Base-by-base conservation (phyloP, 2,329 filamentous ascomycete genomes). In the Talaromyces albobiverticillius region DNA sequence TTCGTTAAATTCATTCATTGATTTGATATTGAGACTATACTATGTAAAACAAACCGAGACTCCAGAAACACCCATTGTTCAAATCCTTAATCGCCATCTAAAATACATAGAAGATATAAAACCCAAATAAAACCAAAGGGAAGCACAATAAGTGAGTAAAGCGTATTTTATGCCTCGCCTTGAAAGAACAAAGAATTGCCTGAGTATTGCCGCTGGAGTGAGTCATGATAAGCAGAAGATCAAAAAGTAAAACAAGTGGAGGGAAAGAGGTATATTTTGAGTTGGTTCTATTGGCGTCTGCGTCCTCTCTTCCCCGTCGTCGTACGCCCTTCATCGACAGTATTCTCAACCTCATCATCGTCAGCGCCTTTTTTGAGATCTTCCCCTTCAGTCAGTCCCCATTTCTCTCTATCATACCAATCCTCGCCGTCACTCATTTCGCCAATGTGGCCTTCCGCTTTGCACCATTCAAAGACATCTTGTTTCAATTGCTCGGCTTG, bases 351-450 rank as follows among this genome's bases (percentile, higher is more conserved):
- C 58, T 86, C 83, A 60, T 86, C 83, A 53, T 79, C 77, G 53
- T 83, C 80, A 36, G 80, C 80, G 0, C 83, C 83, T 64, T 86
- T 86, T 58, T 80, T 79, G 50, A 86, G 65, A 55, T 81, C 78
- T 41, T 81, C 79, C 1, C 79, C 78, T 32, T 73, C 71, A 3
- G 61, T 64, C n/a, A 86, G 66, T 0, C 77, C 78, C 83, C 82
- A 86, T 61, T 82, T 80, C 53, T 82, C 80, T 18, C 76, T 72
- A 62, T 87, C 84, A 59, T 84, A 84, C 84, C 84, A 87, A 62
- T 87, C 84, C 68, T 87, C 84, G 2, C 84, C 83, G 61, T 87
- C 84, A 51, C 81, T 85, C 82, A 86, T 80, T 64, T 86, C 83
- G 4, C 82, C 82, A 14, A 85, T 70, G 65, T 87, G 84, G 5